Percentiles rank a stretch among this genome's conserved stretches.
Evolutionary conservation across 495 filamentous ascomycete species (phyloP).

Genomic region (Penicillium angulare): DNA sequence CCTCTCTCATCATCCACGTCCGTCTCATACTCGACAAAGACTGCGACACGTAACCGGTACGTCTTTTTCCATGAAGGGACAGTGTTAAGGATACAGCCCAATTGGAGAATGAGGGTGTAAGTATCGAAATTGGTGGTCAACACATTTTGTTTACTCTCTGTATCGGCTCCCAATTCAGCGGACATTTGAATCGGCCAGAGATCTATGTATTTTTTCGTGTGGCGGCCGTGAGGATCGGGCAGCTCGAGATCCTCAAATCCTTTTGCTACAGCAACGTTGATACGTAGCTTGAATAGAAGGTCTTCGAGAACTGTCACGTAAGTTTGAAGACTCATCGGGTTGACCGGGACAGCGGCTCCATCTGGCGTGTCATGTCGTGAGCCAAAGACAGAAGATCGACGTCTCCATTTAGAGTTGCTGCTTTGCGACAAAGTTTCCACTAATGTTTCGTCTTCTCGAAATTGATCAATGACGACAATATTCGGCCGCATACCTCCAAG

Average conservation of each 20-base stretch:
- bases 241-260: slow-evolving; percentile 77
- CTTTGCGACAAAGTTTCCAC: slow-evolving; percentile 39
- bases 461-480: slow-evolving; percentile 77
- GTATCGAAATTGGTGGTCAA: slow-evolving; percentile 91
- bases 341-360: slow-evolving; percentile 55
- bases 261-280: slow-evolving; percentile 84
- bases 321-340: slow-evolving; percentile 59
- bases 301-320: slow-evolving; percentile 88
- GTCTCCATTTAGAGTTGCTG: slow-evolving; percentile 24
- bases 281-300: slow-evolving; percentile 69
- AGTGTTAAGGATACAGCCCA: slow-evolving; percentile 81
- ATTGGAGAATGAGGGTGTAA: slow-evolving; percentile 82
- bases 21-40: slow-evolving; percentile 87
- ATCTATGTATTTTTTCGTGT: slow-evolving; percentile 78
- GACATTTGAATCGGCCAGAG: slow-evolving; percentile 87
- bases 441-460: slow-evolving; percentile 54
- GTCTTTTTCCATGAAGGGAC: slow-evolving; percentile 80
- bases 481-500: slow-evolving; percentile 91
- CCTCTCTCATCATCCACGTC: slow-evolving; percentile 78
- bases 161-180: slow-evolving; percentile 69
- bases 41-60: slow-evolving; percentile 71
- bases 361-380: slow-evolving; percentile 9
- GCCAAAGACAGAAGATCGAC: slow-evolving; percentile 15
- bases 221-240: slow-evolving; percentile 52
- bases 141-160: slow-evolving; percentile 59